Evolutionary conservation across 176 grass and related monocot species (phyloP), one percentile per base, ranked within the genome.

Genomic region (Zoysia japonica): DNA sequence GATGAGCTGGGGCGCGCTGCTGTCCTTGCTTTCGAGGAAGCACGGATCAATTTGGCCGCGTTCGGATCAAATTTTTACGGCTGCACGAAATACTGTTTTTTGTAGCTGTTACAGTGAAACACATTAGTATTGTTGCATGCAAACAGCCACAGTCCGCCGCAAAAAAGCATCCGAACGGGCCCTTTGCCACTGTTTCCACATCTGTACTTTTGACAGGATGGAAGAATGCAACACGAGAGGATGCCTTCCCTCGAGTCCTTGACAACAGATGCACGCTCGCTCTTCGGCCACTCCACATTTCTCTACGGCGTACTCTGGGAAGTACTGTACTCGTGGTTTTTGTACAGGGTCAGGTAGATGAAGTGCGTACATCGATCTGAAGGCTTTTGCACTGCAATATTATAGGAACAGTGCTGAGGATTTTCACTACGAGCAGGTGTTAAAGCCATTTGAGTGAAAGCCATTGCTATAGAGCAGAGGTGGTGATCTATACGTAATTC

Each of bases 151-250:
- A 28, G 28, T 28, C 28, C 28, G 28, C 28, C 0, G 28, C 28
- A 28, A 28, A 28, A 28, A 28, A 28, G 28, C 28, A 28, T 28
- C 28, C 28, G 28, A 28, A 28, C 28, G 28, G 28, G 0, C 0
- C 28, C 28, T 28, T 61, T 48, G 60, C 54, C 47, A 73, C 69
- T 72, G 40, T 61, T 0, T 20, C 59, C 43, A 42, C 47, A 6
- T 57, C 12, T 45, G 74, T 71, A 53, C 74, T 53, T 71, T 28
- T 9, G 82, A 71, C 55, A 78, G 66, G 66, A 45, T 65, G n/a
- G 50, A 45, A 53, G 37, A 48, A 70, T 70, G 73, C 74, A 77
- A 50, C 40, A 4, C 36, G n/a, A 65, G 46, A 17, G 46, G 11
- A 28, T 28, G 28, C 28, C 28, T 28, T 28, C 28, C 28, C 28